Percentiles rank a stretch among this genome's conserved stretches.
Evolutionary conservation across 495 filamentous ascomycete genomes (phyloP).

Genomic region (Lepraria neglecta): DNA sequence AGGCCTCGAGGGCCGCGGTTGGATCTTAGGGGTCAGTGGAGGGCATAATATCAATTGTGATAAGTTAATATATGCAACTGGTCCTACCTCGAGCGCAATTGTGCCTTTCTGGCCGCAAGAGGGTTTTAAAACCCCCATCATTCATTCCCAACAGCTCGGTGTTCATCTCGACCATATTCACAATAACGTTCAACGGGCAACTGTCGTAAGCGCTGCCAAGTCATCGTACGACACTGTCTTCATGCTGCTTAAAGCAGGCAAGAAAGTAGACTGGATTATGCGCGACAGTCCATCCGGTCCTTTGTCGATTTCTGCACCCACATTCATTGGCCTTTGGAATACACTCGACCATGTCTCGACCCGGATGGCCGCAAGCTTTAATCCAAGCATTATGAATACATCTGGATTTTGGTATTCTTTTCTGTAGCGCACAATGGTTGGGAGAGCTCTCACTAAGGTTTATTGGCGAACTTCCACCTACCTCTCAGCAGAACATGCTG

Average conservation of each 20-base stretch:
- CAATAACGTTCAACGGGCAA: neutral
- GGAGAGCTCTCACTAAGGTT: neutral
- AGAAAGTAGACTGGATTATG: neutral
- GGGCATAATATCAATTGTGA: no score
- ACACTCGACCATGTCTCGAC: no score
- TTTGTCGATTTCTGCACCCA: no score
- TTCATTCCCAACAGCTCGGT: neutral
- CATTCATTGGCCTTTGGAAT: no score
- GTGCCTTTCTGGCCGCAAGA: no score
- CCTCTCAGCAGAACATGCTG: neutral
- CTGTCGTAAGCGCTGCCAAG: neutral
- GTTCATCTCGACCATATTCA: neutral
- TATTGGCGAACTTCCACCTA: neutral
- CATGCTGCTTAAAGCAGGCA: neutral
- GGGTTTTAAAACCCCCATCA: neutral
- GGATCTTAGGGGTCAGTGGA: no score
- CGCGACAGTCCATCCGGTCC: neutral
- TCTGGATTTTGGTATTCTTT: no score
- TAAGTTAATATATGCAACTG: no score
- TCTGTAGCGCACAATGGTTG: neutral
- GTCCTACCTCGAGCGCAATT: no score
- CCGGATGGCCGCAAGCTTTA: no score
- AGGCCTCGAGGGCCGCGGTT: no score
- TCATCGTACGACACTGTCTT: neutral
- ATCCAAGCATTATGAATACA: no score